Percentiles rank a stretch among this genome's conserved stretches.
Evolutionary conservation across 768 basidiomycete species (phyloP).

Genomic region (Glaciozyma martinii): DNA sequence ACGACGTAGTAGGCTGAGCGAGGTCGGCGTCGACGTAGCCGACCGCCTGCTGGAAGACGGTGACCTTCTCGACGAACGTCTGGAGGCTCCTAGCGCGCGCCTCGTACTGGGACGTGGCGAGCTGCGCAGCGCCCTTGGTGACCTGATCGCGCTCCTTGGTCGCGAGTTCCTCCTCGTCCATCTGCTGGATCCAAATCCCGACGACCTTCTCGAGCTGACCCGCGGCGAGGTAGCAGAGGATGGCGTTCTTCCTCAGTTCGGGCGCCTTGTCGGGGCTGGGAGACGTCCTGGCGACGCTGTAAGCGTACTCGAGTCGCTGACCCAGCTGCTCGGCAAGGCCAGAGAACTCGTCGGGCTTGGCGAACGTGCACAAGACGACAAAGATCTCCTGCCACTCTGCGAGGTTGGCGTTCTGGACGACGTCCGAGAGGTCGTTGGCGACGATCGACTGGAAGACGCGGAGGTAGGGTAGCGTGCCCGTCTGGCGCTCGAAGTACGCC

Average conservation of each 20-base stretch:
- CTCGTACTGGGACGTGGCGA: conserved; percentile 47
- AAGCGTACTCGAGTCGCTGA: conserved; percentile 77
- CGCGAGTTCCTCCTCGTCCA: conserved; percentile 68
- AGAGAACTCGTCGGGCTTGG: conserved; percentile 70
- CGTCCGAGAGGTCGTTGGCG: conserved; percentile 79
- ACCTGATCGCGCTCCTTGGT: conserved; percentile 43
- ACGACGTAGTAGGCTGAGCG: conserved; percentile 39
- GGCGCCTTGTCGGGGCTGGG: conserved; percentile 35
- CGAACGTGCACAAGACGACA: conserved; percentile 91
- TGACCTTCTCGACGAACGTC: conserved; percentile 91
- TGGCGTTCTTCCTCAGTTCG: conserved; percentile 73
- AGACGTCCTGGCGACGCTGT: conserved; percentile 48
- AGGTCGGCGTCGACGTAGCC: conserved; percentile 69
- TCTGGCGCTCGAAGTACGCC: conserved; percentile 80
- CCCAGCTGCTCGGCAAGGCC: conserved; percentile 87
- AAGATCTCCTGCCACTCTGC: conserved; percentile 95
- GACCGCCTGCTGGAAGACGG: conserved; percentile 82
- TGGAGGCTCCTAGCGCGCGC: conserved; percentile 79
- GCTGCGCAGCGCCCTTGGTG: background rate
- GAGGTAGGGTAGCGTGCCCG: conserved; percentile 69
- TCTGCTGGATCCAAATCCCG: conserved; percentile 83
- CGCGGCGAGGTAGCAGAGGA: conserved; percentile 85
- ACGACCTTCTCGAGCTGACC: conserved; percentile 77
- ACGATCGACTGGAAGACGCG: conserved; percentile 92
- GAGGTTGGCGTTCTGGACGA: conserved; percentile 92